Percentiles rank a stretch among this genome's conserved stretches.
phyloP scores from a whole-genome alignment of 306 rosid species.

The Inga laurina region DNA sequence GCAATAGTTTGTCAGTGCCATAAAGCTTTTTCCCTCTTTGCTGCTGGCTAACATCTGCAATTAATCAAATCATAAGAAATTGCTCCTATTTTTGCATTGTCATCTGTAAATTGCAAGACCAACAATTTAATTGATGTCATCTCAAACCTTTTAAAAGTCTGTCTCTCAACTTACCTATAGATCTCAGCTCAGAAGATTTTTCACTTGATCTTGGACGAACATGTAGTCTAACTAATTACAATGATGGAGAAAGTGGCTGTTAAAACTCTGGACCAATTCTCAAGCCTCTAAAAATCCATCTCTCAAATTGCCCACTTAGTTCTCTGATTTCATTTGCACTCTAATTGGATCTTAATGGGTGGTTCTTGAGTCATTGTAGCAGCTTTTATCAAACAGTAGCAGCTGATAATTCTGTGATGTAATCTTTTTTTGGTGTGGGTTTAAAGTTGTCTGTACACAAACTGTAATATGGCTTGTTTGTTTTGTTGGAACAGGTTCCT shows the following conservation, averaged over 20 bases:
- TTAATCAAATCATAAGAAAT: neutral
- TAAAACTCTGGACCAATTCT: neutral
- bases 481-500: constrained; percentile 65
- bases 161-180: neutral
- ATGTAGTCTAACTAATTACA: neutral
- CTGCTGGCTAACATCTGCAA: neutral
- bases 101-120: neutral
- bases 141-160: neutral
- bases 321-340: neutral
- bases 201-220: neutral
- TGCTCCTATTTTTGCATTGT: neutral
- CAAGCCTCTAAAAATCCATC: neutral
- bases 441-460: constrained; percentile 8
- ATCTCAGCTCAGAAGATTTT: neutral
- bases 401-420: constrained; percentile 20
- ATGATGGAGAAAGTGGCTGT: neutral
- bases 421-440: neutral
- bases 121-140: neutral
- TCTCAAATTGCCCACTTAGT: neutral
- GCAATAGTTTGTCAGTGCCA: neutral
- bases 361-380: neutral
- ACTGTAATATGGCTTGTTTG: constrained; percentile 22
- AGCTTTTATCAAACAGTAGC: constrained; percentile 17
- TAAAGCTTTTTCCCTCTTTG: neutral
- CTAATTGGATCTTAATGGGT: neutral